These are phyloP conservation scores for Rhamnella rubrinervis DNA, from an alignment of 331 rosid species.

Conservation along the genomic window DNA sequence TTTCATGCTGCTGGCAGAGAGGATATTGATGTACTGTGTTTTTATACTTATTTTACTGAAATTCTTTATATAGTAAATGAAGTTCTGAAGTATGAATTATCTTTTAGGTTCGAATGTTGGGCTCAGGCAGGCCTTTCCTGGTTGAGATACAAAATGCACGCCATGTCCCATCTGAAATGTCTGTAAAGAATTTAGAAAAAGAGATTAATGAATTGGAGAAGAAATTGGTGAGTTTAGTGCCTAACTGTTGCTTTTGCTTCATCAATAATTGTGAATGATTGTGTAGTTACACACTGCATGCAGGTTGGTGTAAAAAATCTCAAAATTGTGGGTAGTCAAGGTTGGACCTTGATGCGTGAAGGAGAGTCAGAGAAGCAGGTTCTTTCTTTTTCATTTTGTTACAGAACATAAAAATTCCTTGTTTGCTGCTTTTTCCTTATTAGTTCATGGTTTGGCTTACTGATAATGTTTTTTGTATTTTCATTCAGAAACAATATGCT, in stretches of 20 bases:
- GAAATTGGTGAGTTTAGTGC: constrained; percentile 56
- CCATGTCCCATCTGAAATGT: constrained; percentile 51
- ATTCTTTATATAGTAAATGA: constrained; percentile 14
- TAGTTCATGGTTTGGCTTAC: constrained; percentile 9
- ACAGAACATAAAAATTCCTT: not conserved
- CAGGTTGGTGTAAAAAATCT: constrained; percentile 82
- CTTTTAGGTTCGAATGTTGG: constrained; percentile 86
- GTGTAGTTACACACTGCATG: constrained; percentile 22
- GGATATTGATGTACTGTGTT: constrained; percentile 75
- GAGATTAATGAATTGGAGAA: constrained; percentile 55
- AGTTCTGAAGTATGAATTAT: constrained; percentile 27
- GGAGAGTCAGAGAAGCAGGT: constrained; percentile 99
- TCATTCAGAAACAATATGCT: constrained; percentile 78
- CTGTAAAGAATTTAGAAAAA: constrained; percentile 50
- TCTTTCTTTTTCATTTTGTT: not conserved
- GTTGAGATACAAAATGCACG: constrained; percentile 84
- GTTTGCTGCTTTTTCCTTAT: not conserved
- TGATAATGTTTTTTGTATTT: constrained; percentile 17
- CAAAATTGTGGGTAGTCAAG: constrained; percentile 66
- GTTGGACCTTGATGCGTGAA: constrained; percentile 83
- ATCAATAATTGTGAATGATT: constrained; percentile 11
- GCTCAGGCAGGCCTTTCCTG: constrained; percentile 91
- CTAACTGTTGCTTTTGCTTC: constrained; percentile 5
- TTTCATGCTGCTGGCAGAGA: constrained; percentile 99
- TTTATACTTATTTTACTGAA: constrained; percentile 16